These are phyloP conservation scores for Malassezia dermatis DNA, from an alignment of 1,284 basidiomycete genomes.

Conservation along the genomic window DNA sequence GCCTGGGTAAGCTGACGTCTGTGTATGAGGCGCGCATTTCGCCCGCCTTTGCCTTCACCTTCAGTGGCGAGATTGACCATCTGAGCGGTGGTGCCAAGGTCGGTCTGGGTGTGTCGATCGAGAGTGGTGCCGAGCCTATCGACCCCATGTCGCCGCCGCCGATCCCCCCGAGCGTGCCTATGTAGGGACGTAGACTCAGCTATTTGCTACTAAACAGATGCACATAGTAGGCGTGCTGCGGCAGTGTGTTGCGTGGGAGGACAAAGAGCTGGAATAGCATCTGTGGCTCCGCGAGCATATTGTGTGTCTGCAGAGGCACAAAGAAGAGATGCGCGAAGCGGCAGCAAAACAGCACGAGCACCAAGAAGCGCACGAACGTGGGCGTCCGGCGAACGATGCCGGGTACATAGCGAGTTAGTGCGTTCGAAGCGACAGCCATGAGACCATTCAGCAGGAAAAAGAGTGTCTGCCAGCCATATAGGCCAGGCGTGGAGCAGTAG, in stretches of 20 bases:
- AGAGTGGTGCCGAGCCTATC: constrained; percentile 50
- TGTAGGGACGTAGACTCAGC: constrained; percentile 19
- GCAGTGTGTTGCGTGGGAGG: background rate
- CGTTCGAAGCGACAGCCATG: constrained; percentile 35
- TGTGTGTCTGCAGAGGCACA: constrained; percentile 32
- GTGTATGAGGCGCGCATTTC: constrained; percentile 90
- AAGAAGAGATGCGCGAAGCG: constrained; percentile 39
- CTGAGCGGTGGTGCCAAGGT: constrained; percentile 83
- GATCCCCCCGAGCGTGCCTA: constrained; percentile 41
- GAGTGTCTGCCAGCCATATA: constrained; percentile 38
- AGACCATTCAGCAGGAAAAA: constrained; percentile 44
- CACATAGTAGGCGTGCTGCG: constrained; percentile 25
- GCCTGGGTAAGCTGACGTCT: constrained; percentile 69
- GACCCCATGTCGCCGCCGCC: constrained; percentile 40
- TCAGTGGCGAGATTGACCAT: constrained; percentile 96
- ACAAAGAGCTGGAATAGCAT: constrained; percentile 18
- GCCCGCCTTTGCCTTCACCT: constrained; percentile 84
- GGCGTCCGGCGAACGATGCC: constrained; percentile 33
- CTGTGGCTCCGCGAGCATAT: constrained; percentile 42
- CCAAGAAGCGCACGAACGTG: constrained; percentile 21
- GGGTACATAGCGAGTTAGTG: constrained; percentile 34
- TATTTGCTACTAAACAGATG: constrained; percentile 30
- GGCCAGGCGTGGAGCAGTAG: constrained; percentile 20
- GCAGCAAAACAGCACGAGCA: constrained; percentile 34
- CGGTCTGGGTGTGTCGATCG: constrained; percentile 91